Evolutionary conservation across 345 rosid genomes (phyloP).

Genomic region (Pseudoturritis turrita): DNA sequence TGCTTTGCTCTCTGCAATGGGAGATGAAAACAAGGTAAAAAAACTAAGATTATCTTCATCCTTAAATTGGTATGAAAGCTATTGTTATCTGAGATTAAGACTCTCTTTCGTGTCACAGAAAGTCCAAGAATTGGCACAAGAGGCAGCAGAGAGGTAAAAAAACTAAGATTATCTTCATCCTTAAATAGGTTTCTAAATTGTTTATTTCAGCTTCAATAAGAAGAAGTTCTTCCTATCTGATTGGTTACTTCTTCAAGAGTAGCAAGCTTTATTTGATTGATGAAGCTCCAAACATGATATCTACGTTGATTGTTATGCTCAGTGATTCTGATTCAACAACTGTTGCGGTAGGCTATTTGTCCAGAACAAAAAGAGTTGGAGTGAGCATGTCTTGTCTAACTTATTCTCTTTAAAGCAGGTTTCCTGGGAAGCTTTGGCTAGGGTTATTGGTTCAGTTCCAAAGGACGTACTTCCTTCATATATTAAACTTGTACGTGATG

Average conservation of each 20-base stretch:
- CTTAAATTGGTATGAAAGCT: background rate
- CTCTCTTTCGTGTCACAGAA: conserved; percentile 43
- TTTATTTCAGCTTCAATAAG: conserved; percentile 75
- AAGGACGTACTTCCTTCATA: conserved; percentile 89
- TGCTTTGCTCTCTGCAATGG: conserved; percentile 85
- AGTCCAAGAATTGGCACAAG: conserved; percentile 78
- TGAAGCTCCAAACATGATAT: conserved; percentile 92
- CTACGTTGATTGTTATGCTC: conserved; percentile 80
- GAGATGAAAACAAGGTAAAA: conserved; percentile 62
- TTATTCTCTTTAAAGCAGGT: conserved; percentile 42
- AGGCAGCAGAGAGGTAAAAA: conserved; percentile 89
- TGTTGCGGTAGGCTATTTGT: conserved; percentile 51
- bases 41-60: background rate
- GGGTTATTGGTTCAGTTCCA: conserved; percentile 88
- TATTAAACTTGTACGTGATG: conserved; percentile 86
- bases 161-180: too few species aligned
- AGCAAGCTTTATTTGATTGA: conserved; percentile 92
- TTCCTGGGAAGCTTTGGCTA: conserved; percentile 92
- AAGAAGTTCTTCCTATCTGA: conserved; percentile 83
- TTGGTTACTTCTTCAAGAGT: conserved; percentile 85
- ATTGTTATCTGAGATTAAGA: background rate
- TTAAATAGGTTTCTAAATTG: background rate
- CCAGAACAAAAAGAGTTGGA: conserved; percentile 4
- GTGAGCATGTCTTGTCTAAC: conserved; percentile 10
- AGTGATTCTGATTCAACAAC: conserved; percentile 86